phyloP scores from a whole-genome alignment of 495 filamentous ascomycete genomes.

The Melanomma pulvis-pyrius region DNA sequence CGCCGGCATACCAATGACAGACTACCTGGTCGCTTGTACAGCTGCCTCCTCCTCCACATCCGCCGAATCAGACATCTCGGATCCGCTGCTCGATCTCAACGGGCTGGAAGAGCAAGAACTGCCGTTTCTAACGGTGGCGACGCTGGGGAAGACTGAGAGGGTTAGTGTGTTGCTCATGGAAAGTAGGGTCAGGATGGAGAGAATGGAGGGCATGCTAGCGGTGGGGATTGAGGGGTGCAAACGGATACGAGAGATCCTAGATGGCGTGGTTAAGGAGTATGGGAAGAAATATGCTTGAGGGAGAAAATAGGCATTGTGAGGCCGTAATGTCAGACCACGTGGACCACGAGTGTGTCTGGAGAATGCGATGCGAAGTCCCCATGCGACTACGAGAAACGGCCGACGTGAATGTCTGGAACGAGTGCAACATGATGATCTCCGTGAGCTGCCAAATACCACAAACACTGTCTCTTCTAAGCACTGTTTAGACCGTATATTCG shows the following conservation, averaged over 20 bases:
- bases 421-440: too few relatives aligned
- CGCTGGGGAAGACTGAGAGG: conserved; percentile 63
- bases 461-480: too few relatives aligned
- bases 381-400: too few relatives aligned
- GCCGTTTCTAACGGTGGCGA: conserved; percentile 83
- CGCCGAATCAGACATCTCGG: conserved; percentile 62
- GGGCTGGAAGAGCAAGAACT: conserved; percentile 85
- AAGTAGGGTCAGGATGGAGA: conserved; percentile 71
- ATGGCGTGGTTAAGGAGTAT: conserved; percentile 67
- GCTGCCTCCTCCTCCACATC: conserved; percentile 58
- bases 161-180: conserved; percentile 83
- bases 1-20: conserved; percentile 91
- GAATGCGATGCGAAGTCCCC: too few relatives aligned
- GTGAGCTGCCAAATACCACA: too few relatives aligned
- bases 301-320: not conserved
- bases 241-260: conserved; percentile 77
- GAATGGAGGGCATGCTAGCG: conserved; percentile 87
- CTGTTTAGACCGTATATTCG: too few relatives aligned
- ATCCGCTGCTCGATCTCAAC: conserved; percentile 89
- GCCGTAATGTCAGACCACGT: too few relatives aligned
- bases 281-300: conserved; percentile 51
- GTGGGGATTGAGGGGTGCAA: conserved; percentile 91
- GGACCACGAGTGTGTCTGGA: too few relatives aligned
- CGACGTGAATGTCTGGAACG: too few relatives aligned
- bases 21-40: conserved; percentile 87